phyloP scores from a whole-genome alignment of 2,329 filamentous ascomycete genomes.

The Calonectria hawksworthii region DNA sequence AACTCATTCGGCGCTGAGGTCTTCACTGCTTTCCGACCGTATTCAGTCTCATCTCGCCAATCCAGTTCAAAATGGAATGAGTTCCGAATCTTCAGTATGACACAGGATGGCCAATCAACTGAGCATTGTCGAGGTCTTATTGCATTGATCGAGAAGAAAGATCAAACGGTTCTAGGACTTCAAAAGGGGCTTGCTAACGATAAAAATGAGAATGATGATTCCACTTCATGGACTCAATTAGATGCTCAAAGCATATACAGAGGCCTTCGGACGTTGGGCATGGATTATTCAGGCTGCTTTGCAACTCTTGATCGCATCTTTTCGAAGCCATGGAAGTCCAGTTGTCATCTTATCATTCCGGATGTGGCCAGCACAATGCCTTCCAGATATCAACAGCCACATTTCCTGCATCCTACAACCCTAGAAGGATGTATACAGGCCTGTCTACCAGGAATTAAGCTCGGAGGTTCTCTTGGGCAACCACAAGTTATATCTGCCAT shows the following conservation, averaged over 20 bases:
- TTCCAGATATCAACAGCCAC: background rate
- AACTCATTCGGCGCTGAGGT: background rate
- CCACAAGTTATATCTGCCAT: background rate
- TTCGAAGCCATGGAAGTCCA: background rate
- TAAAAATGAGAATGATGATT: background rate
- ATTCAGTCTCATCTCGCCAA: background rate
- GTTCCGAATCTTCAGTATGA: background rate
- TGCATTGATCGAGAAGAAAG: background rate
- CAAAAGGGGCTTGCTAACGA: background rate
- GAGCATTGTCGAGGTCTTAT: background rate
- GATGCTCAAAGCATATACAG: background rate
- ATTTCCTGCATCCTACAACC: background rate
- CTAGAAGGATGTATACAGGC: background rate
- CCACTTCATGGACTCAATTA: background rate
- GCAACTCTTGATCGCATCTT: background rate
- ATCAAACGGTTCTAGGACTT: background rate
- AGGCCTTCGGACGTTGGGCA: background rate
- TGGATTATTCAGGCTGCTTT: background rate
- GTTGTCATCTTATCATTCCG: background rate
- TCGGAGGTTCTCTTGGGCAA: background rate
- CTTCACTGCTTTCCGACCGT: background rate
- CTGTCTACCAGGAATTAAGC: background rate
- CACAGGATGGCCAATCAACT: background rate
- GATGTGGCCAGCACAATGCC: background rate
- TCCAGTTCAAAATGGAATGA: background rate